A percentile compares a stretch with the other conserved stretches of the same genome.
Conservation (phyloP, 163 green algal species). For the Chlamydomonas reinhardtii region DNA sequence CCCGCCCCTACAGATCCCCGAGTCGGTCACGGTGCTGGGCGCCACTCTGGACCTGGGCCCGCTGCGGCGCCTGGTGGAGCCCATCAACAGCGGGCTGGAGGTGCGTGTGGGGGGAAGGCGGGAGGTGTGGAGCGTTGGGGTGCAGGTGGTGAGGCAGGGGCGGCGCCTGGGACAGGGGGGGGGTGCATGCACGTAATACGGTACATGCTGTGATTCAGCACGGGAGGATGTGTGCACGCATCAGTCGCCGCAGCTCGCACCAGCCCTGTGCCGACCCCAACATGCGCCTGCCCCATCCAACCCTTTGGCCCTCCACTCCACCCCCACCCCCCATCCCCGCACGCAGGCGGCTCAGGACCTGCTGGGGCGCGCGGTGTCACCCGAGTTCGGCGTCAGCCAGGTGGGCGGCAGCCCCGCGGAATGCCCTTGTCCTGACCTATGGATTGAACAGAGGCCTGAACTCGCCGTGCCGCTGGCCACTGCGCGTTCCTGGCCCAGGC, state of each 20-base stretch:
- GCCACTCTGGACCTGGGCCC: constrained; percentile 72
- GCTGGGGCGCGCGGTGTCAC: constrained; percentile 12
- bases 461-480: too few species aligned
- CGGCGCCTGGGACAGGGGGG: too few species aligned
- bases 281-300: neutral
- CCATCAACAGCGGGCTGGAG: constrained; percentile 55
- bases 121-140: neutral
- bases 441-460: too few species aligned
- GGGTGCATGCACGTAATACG: too few species aligned
- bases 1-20: constrained; percentile 63
- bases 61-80: constrained; percentile 58
- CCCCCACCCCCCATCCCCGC: neutral
- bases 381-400: constrained; percentile 51
- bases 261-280: neutral
- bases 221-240: too few species aligned
- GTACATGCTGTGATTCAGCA: too few species aligned
- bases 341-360: constrained; percentile 26
- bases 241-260: neutral
- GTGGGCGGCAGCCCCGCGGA: neutral
- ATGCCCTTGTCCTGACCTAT: too few species aligned
- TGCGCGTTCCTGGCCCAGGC: too few species aligned
- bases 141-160: too few species aligned
- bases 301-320: too few species aligned
- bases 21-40: constrained; percentile 72
- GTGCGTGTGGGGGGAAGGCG: neutral